Evolutionary conservation across 106 monocot genomes (phyloP).

Genomic region (Dendrobium chrysotoxum): DNA sequence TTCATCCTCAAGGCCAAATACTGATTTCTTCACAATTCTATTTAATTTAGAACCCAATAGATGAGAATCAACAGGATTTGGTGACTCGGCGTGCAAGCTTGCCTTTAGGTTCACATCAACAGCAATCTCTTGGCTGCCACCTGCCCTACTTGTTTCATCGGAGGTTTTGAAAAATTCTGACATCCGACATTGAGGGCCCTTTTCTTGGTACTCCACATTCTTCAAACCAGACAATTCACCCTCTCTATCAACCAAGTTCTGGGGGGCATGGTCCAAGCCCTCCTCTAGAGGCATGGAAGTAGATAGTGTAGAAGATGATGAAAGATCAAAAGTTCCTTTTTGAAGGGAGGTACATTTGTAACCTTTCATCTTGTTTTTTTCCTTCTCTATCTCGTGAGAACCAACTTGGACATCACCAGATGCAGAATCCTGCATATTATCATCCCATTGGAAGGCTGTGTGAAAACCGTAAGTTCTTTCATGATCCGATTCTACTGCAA

Average conservation of each 20-base stretch:
- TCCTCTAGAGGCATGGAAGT: background rate
- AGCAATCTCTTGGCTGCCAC: background rate
- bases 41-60: conserved; percentile 9
- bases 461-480: conserved; percentile 20
- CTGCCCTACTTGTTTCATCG: background rate
- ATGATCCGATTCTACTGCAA: no score
- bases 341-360: conserved; percentile 12
- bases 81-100: background rate
- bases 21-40: conserved; percentile 16
- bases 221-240: conserved; percentile 1
- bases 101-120: background rate
- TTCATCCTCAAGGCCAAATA: conserved; percentile 24
- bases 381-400: conserved; percentile 17
- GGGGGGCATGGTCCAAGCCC: background rate
- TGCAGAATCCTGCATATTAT: conserved; percentile 7
- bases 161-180: conserved; percentile 2
- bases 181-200: conserved; percentile 6
- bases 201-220: conserved; percentile 4
- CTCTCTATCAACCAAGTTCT: conserved; percentile 14
- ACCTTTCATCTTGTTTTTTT: conserved; percentile 10
- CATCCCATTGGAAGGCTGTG: conserved; percentile 9
- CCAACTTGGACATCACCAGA: conserved; percentile 14
- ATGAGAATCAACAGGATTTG: background rate
- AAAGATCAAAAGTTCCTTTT: conserved; percentile 9
- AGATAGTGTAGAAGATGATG: conserved; percentile 12